Conservation (phyloP, 2,329 filamentous ascomycete genomes). For the Aureobasidium sp. region DNA sequence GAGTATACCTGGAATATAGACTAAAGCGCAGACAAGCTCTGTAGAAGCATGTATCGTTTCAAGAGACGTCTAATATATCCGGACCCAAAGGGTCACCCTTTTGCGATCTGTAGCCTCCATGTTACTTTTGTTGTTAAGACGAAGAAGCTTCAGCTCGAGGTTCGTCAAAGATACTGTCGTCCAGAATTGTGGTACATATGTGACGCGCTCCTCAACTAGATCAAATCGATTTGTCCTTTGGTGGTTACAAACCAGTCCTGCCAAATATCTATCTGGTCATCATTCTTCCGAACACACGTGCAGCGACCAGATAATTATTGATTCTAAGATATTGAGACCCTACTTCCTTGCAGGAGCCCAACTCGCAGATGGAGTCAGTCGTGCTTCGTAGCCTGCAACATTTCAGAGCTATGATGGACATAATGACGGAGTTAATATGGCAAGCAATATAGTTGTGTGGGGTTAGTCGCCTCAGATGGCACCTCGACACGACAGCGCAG, state of each 20-base stretch:
- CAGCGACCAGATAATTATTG: not conserved
- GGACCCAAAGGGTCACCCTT: too few species aligned
- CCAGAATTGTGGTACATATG: too few species aligned
- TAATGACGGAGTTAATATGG: not conserved
- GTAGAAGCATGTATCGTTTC: too few species aligned
- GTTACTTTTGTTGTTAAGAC: too few species aligned
- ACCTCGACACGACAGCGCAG: not conserved
- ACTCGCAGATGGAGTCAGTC: not conserved
- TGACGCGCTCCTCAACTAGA: not conserved
- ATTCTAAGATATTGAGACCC: not conserved
- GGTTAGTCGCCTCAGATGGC: not conserved
- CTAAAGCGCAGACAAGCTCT: too few species aligned
- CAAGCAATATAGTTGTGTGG: not conserved
- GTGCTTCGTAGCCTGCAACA: not conserved
- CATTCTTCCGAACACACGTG: not conserved
- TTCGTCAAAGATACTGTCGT: too few species aligned
- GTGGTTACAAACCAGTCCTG: not conserved
- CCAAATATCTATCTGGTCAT: not conserved
- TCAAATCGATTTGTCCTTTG: not conserved
- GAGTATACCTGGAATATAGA: too few species aligned
- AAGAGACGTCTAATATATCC: too few species aligned
- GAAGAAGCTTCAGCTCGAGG: too few species aligned
- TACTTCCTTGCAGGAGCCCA: not conserved
- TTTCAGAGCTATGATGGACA: not conserved
- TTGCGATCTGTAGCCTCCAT: too few species aligned